Evolutionary conservation across 495 filamentous ascomycete genomes (phyloP), one percentile per base, ranked within the genome.

Genomic region (Penicillium turbatum): DNA sequence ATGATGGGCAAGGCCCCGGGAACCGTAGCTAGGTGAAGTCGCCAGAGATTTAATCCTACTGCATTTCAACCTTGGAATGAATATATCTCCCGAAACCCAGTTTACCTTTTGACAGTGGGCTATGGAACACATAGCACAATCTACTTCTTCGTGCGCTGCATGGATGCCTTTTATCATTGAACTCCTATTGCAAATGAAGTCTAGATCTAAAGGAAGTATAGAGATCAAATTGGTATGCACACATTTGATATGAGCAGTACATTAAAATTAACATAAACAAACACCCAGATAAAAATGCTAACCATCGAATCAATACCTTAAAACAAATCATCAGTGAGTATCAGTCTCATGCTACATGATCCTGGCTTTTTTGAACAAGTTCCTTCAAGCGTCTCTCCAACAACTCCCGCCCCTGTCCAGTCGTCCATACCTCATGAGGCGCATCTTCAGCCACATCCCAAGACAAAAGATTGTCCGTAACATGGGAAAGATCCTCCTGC

Each of bases 361-460:
- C 21, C 26, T 53, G 44, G 27, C 56, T 56, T 53, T 52, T 62
- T 49, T 71, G 64, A 6, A 89, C 79, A 64, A 95, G 57, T 56
- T 86, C 64, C 29, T 67, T 65, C 59, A 95, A 62, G 51, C 86
- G 79, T 66, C 84, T 83, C 67, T 89, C 86, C 65, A 97, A 82
- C 2, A 85, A 61, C 48, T 76, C 66, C 35, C 87, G 71, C 0
- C 93, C 92, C 55, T 88, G 73, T 1, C 72, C 61, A 6, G 82
- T 85, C 56, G 66, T 70, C 92, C 92, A 98, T 0, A 97, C 85
- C 57, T 89, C 79, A 70, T 95, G 88, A n/a, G 90, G 88, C 9
- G 92, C 90, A 49, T 85, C 76, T 41, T 85, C 78, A 1, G 96
- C 90, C 46, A 95, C 80, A 69, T 96, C 92, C 92, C 92, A 98